Percentiles rank a stretch among this genome's conserved stretches.
These are phyloP conservation scores for Microglena sp. DNA, from an alignment of 139 green algal species.

Conservation along the genomic window DNA sequence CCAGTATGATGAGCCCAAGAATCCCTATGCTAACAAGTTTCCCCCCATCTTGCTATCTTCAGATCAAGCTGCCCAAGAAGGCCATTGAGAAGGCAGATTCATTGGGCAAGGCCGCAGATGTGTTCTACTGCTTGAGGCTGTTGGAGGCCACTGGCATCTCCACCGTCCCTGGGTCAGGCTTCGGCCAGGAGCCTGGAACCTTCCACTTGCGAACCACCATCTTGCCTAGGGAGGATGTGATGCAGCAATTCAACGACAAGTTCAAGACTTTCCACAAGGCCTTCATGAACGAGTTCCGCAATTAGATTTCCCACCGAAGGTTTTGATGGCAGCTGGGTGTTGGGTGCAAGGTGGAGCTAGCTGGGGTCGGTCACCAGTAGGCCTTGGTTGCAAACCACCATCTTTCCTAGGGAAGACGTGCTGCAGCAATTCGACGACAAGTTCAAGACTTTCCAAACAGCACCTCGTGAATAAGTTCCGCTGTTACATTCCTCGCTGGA, in stretches of 20 bases:
- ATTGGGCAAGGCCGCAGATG: conserved; percentile 38
- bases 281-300: conserved; percentile 43
- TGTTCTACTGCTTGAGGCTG: conserved; percentile 82
- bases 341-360: not conserved
- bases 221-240: conserved; percentile 79
- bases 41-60: too few relatives aligned
- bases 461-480: conserved; percentile 41
- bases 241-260: conserved; percentile 52
- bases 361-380: not conserved
- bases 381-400: conserved; percentile 93
- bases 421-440: conserved; percentile 57
- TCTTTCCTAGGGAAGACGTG: conserved; percentile 81
- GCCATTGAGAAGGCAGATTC: conserved; percentile 1
- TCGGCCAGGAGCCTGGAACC: conserved; percentile 70
- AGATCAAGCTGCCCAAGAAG: conserved; percentile 7
- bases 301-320: too few relatives aligned
- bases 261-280: conserved; percentile 72
- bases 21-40: too few relatives aligned
- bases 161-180: conserved; percentile 75
- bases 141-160: conserved; percentile 77
- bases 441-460: conserved; percentile 73
- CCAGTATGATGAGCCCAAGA: too few relatives aligned
- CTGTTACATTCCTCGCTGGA: too few relatives aligned
- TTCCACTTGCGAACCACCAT: conserved; percentile 95
- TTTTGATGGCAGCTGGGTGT: not conserved